These are phyloP conservation scores for Arthroderma sp. DNA, from an alignment of 2,329 filamentous ascomycete species.

Conservation along the genomic window DNA sequence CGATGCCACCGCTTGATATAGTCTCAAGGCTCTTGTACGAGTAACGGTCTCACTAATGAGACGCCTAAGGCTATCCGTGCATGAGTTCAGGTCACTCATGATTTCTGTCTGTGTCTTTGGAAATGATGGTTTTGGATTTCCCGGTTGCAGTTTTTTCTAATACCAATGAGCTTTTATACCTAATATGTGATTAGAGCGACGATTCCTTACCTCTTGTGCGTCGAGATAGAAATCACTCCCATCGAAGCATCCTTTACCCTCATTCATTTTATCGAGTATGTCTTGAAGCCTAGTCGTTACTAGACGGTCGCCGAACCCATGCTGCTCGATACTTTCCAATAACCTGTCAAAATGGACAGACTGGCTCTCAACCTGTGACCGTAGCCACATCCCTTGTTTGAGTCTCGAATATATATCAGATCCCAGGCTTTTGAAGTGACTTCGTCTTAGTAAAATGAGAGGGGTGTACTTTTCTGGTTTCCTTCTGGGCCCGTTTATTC, in stretches of 20 bases:
- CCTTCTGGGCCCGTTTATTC: background rate
- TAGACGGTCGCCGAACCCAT: slow-evolving; percentile 19
- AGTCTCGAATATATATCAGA: slow-evolving; percentile 15
- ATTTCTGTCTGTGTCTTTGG: slow-evolving; percentile 9
- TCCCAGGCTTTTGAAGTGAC: slow-evolving; percentile 15
- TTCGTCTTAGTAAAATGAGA: background rate
- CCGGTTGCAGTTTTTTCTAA: slow-evolving; percentile 5
- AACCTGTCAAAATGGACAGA: slow-evolving; percentile 19
- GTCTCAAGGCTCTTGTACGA: slow-evolving; percentile 21
- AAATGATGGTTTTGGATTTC: slow-evolving; percentile 5
- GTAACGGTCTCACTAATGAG: slow-evolving; percentile 20
- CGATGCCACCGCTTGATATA: slow-evolving; percentile 20
- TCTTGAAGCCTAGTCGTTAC: slow-evolving; percentile 15
- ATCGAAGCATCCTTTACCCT: slow-evolving; percentile 13
- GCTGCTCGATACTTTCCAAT: slow-evolving; percentile 15
- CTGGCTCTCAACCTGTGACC: slow-evolving; percentile 13
- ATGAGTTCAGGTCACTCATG: slow-evolving; percentile 12
- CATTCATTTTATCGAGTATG: slow-evolving; percentile 13
- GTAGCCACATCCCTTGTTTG: slow-evolving; percentile 20
- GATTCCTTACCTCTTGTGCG: slow-evolving; percentile 6
- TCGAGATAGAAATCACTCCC: slow-evolving; percentile 19
- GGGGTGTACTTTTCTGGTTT: background rate
- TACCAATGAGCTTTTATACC: background rate
- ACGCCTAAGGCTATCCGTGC: slow-evolving; percentile 15
- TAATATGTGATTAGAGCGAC: background rate